A percentile compares a stretch with the other conserved stretches of the same genome.
Evolutionary conservation across 768 basidiomycete species (phyloP).

Genomic region (Postia placenta): DNA sequence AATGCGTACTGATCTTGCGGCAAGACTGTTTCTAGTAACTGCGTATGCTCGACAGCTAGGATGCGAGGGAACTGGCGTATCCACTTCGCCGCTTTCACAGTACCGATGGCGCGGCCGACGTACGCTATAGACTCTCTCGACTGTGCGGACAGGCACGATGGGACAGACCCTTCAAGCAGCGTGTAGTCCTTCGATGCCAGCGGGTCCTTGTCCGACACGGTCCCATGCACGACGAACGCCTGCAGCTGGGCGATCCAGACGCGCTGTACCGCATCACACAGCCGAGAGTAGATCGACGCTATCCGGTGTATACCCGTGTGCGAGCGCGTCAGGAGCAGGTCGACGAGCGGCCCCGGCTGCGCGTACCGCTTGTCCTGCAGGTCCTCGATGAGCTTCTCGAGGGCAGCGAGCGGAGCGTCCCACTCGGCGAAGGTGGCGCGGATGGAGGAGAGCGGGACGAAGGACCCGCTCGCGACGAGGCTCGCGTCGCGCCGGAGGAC

Average conservation of each 20-base stretch:
- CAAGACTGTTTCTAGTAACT: slow-evolving; percentile 56
- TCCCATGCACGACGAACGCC: slow-evolving; percentile 76
- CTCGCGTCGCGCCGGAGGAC: slow-evolving; percentile 68
- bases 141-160: slow-evolving; percentile 66
- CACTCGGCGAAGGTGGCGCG: slow-evolving; percentile 82
- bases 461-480: slow-evolving; percentile 74
- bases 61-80: slow-evolving; percentile 69
- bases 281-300: slow-evolving; percentile 58
- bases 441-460: slow-evolving; percentile 81
- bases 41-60: slow-evolving; percentile 60
- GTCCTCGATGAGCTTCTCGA: slow-evolving; percentile 58
- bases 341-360: slow-evolving; percentile 76
- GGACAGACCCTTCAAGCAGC: slow-evolving; percentile 62
- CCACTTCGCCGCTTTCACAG: slow-evolving; percentile 75
- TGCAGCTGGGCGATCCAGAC: slow-evolving; percentile 84
- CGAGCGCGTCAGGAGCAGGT: slow-evolving; percentile 65
- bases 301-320: slow-evolving; percentile 77
- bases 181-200: slow-evolving; percentile 54
- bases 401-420: slow-evolving; percentile 78
- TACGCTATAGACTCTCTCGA: slow-evolving; percentile 80
- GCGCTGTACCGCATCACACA: slow-evolving; percentile 72
- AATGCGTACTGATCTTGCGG: slow-evolving; percentile 75
- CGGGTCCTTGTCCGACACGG: slow-evolving; percentile 56
- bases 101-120: slow-evolving; percentile 82
- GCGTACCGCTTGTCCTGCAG: slow-evolving; percentile 50